Evolutionary conservation across 2,329 filamentous ascomycete genomes (phyloP), one percentile per base, ranked within the genome.

Genomic region (Diaporthe ampelina): DNA sequence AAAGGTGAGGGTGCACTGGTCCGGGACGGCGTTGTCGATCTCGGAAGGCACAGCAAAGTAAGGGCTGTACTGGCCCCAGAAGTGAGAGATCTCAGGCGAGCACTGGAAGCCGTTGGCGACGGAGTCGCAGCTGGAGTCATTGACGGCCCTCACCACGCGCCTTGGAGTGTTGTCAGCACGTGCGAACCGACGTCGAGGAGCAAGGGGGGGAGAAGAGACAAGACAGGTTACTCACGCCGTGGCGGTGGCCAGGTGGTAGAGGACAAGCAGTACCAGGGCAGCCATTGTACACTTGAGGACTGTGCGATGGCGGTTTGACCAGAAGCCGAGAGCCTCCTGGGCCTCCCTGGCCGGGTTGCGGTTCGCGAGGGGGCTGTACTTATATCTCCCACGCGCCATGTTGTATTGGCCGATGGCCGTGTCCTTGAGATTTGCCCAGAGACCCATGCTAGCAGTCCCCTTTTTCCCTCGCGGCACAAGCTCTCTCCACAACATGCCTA

Each of bases 21-120:
- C 77, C 0, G 95, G 95, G 0, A 93, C 84, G 10, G 86, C 85
- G 9, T 87, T 78, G 21, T 90, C 85, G 68, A 94, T 90, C 3
- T 90, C 86, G 1, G 93, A 95, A 9, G 91, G 88, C 0, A 95
- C 92, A 0, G 92, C 89, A 83, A 94, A 98, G 84, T 91, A 97
- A 2, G 95, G 94, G 24, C 94, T 93, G 82, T 98, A 98, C 81
- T 96, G 95, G 73, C 95, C 95, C 94, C 95, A 97, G 72, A 87
- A 88, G 77, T 91, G 93, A 1, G 91, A 90, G 58, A 92, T 88
- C 43, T 88, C 81, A 5, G 88, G 83, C 63, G 87, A 86, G 82
- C 93, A 95, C 76, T 89, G 88, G 81, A 91, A 94, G 74, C 92
- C 92, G 50, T 85, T 77, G 56, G 87, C 80, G 48, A 89, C 82